Percentiles rank a stretch among this genome's conserved stretches.
These are phyloP conservation scores for Podila clonocystis DNA, from an alignment of 192 early-diverging fungal genomes.

Conservation along the genomic window DNA sequence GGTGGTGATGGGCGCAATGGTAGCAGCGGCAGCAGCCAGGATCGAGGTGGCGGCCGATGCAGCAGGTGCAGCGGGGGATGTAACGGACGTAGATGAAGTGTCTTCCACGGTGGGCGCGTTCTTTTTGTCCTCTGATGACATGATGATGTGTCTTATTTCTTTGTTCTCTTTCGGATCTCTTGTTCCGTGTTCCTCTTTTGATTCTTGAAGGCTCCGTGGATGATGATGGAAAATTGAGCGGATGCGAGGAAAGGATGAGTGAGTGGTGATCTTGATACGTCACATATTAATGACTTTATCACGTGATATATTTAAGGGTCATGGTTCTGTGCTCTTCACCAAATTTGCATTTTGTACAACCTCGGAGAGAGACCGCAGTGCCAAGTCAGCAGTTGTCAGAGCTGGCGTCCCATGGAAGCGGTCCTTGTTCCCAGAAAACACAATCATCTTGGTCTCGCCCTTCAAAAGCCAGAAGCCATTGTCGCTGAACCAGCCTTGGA, in stretches of 20 bases:
- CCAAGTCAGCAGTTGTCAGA: too few species aligned
- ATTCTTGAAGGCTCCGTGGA: too few species aligned
- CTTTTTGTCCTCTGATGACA: constrained; percentile 1
- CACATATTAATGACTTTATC: too few species aligned
- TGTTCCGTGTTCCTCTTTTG: neutral
- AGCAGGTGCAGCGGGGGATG: neutral
- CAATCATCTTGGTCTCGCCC: neutral
- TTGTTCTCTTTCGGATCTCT: neutral
- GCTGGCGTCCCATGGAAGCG: neutral
- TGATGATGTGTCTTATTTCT: neutral
- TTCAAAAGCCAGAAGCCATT: constrained; percentile 35
- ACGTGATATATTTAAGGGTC: too few species aligned
- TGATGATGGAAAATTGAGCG: too few species aligned
- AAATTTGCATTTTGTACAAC: neutral
- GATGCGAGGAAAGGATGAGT: too few species aligned
- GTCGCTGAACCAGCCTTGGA: constrained; percentile 29
- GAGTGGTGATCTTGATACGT: too few species aligned
- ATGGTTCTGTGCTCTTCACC: too few species aligned
- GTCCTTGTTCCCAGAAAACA: constrained; percentile 9
- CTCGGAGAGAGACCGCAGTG: constrained; percentile 2
- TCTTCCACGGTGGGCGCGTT: neutral
- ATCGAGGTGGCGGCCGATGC: neutral
- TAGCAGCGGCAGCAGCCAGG: neutral
- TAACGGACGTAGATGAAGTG: neutral
- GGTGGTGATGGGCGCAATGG: neutral